Conservation (phyloP, 176 grass and related monocot species). For the Triticum urartu region DNA sequence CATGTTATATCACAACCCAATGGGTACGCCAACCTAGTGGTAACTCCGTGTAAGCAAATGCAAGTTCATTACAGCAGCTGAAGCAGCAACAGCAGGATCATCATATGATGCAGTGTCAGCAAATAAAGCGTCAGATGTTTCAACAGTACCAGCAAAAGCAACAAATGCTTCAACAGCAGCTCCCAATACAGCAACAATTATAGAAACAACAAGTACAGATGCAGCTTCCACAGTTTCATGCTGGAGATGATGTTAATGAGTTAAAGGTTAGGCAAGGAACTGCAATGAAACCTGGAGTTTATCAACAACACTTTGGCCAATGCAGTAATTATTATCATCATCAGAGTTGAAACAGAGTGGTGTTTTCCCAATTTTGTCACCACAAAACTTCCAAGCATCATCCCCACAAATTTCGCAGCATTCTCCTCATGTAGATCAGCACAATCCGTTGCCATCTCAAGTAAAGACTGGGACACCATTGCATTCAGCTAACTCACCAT, state of each 20-base stretch:
- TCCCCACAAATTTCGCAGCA: conserved; percentile 89
- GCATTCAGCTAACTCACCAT: conserved; percentile 75
- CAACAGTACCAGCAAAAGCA: conserved; percentile 33
- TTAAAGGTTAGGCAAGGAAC: conserved; percentile 66
- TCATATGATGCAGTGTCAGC: conserved; percentile 57
- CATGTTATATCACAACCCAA: conserved; percentile 52
- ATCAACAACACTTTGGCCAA: conserved; percentile 62
- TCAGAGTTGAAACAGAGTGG: conserved; percentile 55
- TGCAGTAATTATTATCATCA: conserved; percentile 59
- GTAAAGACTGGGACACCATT: conserved; percentile 79
- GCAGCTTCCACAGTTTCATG: conserved; percentile 59
- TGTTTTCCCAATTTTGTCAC: conserved; percentile 81
- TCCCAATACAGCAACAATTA: conserved; percentile 53
- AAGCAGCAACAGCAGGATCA: conserved; percentile 81
- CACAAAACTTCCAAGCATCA: conserved; percentile 81
- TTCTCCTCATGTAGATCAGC: conserved; percentile 90
- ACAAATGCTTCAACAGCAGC: conserved; percentile 52
- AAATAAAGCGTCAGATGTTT: conserved; percentile 54
- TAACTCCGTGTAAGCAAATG: conserved; percentile 57
- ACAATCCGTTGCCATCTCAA: conserved; percentile 66
- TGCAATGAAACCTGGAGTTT: conserved; percentile 73
- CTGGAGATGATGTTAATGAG: conserved; percentile 59
- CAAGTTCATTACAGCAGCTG: conserved; percentile 58
- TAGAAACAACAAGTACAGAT: conserved; percentile 63
- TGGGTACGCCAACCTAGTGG: conserved; percentile 50